phyloP scores from a whole-genome alignment of 805 yeast species.

The Lipomyces yamadae region DNA sequence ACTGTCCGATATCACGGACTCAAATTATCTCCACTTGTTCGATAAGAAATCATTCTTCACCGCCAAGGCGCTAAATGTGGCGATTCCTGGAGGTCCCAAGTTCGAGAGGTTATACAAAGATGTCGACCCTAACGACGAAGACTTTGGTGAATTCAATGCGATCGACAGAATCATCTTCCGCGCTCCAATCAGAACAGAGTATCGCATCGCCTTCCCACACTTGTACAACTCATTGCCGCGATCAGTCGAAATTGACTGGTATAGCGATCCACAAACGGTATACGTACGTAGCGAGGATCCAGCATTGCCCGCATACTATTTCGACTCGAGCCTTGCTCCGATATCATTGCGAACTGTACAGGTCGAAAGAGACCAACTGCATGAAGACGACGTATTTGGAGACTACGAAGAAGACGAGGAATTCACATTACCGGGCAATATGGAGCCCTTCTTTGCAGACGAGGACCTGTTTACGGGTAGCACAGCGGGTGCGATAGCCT shows the following conservation, averaged over 20 bases:
- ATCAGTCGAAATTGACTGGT: constrained; percentile 64
- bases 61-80: constrained; percentile 84
- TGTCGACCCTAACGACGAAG: constrained; percentile 68
- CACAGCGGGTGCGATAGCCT: constrained; percentile 58
- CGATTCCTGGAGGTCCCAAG: constrained; percentile 95
- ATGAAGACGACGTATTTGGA: constrained; percentile 37
- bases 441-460: constrained; percentile 60
- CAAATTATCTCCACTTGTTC: constrained; percentile 71
- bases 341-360: constrained; percentile 49
- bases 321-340: constrained; percentile 61
- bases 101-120: constrained; percentile 84
- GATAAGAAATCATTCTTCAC: constrained; percentile 82
- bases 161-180: constrained; percentile 86
- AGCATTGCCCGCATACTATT: constrained; percentile 60
- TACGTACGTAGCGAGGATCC: constrained; percentile 55
- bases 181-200: constrained; percentile 76
- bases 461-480: constrained; percentile 54
- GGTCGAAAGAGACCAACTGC: constrained; percentile 40
- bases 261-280: constrained; percentile 66
- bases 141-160: constrained; percentile 87
- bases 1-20: constrained; percentile 60
- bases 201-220: constrained; percentile 83
- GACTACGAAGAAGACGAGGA: constrained; percentile 48
- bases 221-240: constrained; percentile 79
- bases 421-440: constrained; percentile 50